A percentile compares a stretch with the other conserved stretches of the same genome.
Conservation (phyloP, 768 basidiomycete genomes). For the Trametes cingulata region DNA sequence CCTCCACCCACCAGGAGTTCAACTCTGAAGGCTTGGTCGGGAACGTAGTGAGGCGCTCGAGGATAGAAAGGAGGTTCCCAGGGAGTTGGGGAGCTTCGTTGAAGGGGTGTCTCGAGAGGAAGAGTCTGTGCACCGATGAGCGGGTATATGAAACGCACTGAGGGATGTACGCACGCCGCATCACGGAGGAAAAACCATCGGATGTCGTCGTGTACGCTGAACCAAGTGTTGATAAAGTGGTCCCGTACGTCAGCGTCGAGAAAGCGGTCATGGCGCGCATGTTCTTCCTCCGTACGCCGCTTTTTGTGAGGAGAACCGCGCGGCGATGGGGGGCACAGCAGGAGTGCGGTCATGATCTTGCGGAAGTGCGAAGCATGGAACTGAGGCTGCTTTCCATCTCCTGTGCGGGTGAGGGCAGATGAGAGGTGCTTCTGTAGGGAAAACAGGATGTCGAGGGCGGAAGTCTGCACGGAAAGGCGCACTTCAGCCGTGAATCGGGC, state of each 20-base stretch:
- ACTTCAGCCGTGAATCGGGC: too few species aligned
- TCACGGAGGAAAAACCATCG: slow-evolving; percentile 90
- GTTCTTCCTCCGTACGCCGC: slow-evolving; percentile 13
- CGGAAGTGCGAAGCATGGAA: slow-evolving; percentile 70
- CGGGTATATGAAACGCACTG: not conserved
- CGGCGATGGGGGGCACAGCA: slow-evolving; percentile 59
- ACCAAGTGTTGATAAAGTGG: slow-evolving; percentile 69
- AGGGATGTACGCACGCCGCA: slow-evolving; percentile 57
- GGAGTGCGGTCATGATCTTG: slow-evolving; percentile 57
- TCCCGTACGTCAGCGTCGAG: slow-evolving; percentile 62
- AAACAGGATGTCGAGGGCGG: slow-evolving; percentile 20
- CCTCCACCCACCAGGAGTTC: slow-evolving; percentile 78
- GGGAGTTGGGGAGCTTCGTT: slow-evolving; percentile 32
- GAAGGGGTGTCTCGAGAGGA: slow-evolving; percentile 34
- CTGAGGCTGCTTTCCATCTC: slow-evolving; percentile 41
- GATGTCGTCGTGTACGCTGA: slow-evolving; percentile 78
- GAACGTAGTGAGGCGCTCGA: slow-evolving; percentile 61
- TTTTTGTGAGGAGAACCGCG: slow-evolving; percentile 26
- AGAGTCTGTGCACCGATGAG: slow-evolving; percentile 27
- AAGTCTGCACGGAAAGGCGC: not conserved
- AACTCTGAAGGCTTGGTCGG: slow-evolving; percentile 70
- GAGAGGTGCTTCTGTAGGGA: slow-evolving; percentile 25
- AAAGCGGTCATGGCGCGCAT: slow-evolving; percentile 31
- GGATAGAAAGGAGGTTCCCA: slow-evolving; percentile 35
- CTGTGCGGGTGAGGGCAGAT: slow-evolving; percentile 12